Percentiles rank a stretch among this genome's conserved stretches.
These are phyloP conservation scores for Dictyostelium brefeldianum DNA, from an alignment of 78 protist species.

Conservation along the genomic window DNA sequence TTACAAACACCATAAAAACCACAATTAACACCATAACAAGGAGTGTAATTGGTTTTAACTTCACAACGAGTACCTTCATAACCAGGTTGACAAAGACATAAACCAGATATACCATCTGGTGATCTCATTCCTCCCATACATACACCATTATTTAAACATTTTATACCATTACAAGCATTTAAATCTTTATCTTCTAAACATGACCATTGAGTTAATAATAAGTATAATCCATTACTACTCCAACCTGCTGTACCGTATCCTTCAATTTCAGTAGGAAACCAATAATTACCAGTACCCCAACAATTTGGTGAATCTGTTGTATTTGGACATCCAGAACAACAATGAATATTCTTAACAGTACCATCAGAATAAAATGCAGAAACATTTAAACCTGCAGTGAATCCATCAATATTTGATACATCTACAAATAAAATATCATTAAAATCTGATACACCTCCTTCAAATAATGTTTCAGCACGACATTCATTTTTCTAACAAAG, in stretches of 20 bases:
- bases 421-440: constrained; percentile 4
- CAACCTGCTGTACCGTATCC: neutral
- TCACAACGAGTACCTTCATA: neutral
- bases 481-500: no score
- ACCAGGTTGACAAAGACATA: constrained; percentile 17
- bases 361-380: neutral
- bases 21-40: constrained; percentile 2
- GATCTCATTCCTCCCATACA: constrained; percentile 27
- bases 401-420: constrained; percentile 8
- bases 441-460: neutral
- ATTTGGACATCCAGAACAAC: constrained; percentile 6
- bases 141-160: neutral
- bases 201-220: neutral
- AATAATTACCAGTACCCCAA: neutral
- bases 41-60: neutral
- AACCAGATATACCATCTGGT: neutral
- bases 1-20: constrained; percentile 1
- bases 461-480: neutral
- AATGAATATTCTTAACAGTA: neutral
- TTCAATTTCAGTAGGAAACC: neutral
- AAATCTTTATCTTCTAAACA: neutral
- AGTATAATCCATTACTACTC: neutral
- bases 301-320: neutral
- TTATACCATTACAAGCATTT: neutral
- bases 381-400: constrained; percentile 1